Conservation (phyloP, 1,284 basidiomycete species). For the Chiua sp. region DNA sequence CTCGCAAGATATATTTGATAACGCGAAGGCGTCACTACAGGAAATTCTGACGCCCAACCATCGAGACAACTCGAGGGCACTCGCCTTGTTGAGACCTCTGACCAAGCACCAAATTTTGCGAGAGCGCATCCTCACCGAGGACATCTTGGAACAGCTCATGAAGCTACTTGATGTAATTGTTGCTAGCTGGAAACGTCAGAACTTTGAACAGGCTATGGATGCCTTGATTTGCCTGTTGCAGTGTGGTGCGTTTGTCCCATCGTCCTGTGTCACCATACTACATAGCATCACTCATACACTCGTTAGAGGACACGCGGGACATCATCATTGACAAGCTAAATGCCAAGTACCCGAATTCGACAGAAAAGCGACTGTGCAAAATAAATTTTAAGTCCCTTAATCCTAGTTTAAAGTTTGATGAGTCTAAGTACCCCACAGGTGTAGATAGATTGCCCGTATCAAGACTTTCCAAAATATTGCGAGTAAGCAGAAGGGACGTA, state of each 20-base stretch:
- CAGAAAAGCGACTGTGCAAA: neutral
- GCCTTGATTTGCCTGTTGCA: constrained; percentile 26
- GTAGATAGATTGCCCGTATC: too few relatives aligned
- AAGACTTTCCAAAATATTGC: constrained; percentile 23
- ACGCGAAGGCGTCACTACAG: constrained; percentile 11
- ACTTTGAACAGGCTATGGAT: constrained; percentile 30
- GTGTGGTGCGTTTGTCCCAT: constrained; percentile 18
- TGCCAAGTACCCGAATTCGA: neutral
- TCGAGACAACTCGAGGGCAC: constrained; percentile 22
- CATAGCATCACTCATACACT: neutral
- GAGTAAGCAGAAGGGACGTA: constrained; percentile 10
- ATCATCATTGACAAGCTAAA: constrained; percentile 15
- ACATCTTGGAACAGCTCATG: constrained; percentile 22
- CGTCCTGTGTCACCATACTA: neutral
- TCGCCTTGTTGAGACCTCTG: constrained; percentile 28
- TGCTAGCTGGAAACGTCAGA: neutral
- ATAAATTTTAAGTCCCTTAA: too few relatives aligned
- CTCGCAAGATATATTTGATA: constrained; percentile 3
- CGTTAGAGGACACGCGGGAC: constrained; percentile 14
- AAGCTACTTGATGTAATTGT: constrained; percentile 18
- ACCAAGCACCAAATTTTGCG: constrained; percentile 20
- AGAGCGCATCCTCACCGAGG: constrained; percentile 16
- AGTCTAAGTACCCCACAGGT: too few relatives aligned
- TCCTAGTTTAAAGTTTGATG: too few relatives aligned
- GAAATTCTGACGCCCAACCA: constrained; percentile 19